phyloP scores from a whole-genome alignment of 2,329 filamentous ascomycete genomes.

The Fusarium continuum region DNA sequence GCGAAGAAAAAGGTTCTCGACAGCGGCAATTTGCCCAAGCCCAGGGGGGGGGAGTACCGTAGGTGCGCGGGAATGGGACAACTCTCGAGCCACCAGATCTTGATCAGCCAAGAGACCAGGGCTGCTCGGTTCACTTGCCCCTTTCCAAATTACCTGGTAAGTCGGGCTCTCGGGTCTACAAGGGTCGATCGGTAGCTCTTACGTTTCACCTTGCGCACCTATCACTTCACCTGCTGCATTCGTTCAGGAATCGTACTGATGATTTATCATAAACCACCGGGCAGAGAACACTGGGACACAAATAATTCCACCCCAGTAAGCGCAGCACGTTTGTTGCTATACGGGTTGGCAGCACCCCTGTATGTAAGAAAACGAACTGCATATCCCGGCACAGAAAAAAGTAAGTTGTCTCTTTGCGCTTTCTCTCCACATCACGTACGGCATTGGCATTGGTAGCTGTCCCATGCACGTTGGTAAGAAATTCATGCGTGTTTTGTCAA shows the following conservation, averaged over 20 bases:
- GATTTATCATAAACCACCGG: conserved; percentile 9
- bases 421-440: not conserved
- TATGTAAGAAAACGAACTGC: not conserved
- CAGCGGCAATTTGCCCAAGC: not conserved
- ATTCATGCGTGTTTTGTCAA: conserved; percentile 11
- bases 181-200: not conserved
- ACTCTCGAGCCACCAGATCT: conserved; percentile 9
- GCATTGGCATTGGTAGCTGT: not conserved
- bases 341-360: conserved; percentile 5
- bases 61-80: not conserved
- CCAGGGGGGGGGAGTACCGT: not conserved
- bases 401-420: conserved; percentile 3
- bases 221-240: conserved; percentile 4
- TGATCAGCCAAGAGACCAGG: not conserved
- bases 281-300: not conserved
- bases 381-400: too few species aligned
- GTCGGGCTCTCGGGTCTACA: not conserved
- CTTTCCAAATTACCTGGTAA: not conserved
- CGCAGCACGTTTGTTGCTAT: not conserved
- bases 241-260: not conserved
- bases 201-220: not conserved
- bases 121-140: not conserved
- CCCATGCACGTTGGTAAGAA: not conserved
- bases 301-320: not conserved
- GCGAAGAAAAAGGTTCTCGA: not conserved